A percentile compares a stretch with the other conserved stretches of the same genome.
Conservation (phyloP, 2,329 filamentous ascomycete genomes). For the Fusarium mundagurra region DNA sequence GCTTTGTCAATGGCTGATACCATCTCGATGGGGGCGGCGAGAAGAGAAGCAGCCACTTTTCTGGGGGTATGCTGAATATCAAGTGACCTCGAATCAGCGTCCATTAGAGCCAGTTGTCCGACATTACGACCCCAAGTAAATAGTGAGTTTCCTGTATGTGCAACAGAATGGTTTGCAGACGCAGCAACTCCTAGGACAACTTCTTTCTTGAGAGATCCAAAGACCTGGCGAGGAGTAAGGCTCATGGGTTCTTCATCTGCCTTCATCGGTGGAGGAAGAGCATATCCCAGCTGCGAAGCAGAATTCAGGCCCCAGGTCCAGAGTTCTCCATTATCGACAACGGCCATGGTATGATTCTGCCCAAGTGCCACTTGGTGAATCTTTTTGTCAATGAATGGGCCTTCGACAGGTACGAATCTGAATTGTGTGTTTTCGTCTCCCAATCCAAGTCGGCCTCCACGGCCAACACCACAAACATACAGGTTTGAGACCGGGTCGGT, state of each 20-base stretch:
- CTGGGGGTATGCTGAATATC: conserved; percentile 84
- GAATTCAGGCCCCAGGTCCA: conserved; percentile 95
- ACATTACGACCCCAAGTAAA: conserved; percentile 97
- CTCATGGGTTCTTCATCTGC: conserved; percentile 88
- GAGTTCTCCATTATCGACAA: conserved; percentile 87
- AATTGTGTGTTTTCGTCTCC: conserved; percentile 93
- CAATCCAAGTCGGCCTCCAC: conserved; percentile 86
- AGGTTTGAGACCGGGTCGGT: conserved; percentile 89
- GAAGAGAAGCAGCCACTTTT: conserved; percentile 84
- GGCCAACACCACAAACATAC: conserved; percentile 91
- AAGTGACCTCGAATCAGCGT: conserved; percentile 91
- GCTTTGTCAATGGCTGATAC: conserved; percentile 92
- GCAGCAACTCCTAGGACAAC: conserved; percentile 83
- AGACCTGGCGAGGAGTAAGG: conserved; percentile 84
- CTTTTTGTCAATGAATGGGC: conserved; percentile 77
- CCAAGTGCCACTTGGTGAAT: conserved; percentile 84
- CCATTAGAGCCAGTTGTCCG: conserved; percentile 92
- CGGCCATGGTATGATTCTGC: conserved; percentile 88
- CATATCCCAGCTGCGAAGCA: conserved; percentile 86
- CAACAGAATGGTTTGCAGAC: conserved; percentile 90
- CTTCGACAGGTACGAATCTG: conserved; percentile 83
- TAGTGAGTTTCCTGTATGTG: conserved; percentile 81
- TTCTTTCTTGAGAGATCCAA: conserved; percentile 90
- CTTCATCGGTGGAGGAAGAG: conserved; percentile 71
- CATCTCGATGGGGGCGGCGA: conserved; percentile 73